Conservation (phyloP, 2,329 filamentous ascomycete genomes). For the Stagonosporopsis chrysanthemi region DNA sequence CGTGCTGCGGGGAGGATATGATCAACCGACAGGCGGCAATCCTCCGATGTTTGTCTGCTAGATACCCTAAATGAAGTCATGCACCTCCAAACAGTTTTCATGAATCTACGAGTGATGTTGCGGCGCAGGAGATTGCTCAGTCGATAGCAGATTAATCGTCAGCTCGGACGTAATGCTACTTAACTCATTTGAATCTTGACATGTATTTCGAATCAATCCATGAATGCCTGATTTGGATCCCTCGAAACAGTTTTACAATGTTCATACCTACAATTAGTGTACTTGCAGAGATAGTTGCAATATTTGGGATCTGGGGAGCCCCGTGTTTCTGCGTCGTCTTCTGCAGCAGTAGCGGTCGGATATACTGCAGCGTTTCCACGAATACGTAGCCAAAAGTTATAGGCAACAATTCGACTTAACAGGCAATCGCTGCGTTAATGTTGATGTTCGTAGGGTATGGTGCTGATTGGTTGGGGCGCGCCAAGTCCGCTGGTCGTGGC, state of each 20-base stretch:
- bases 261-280: background rate
- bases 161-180: too few relatives aligned
- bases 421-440: background rate
- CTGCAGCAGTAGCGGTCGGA: background rate
- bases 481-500: slow-evolving; percentile 5
- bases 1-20: slow-evolving; percentile 41
- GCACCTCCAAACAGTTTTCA: slow-evolving; percentile 31
- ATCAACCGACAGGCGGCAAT: slow-evolving; percentile 30
- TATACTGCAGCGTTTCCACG: background rate
- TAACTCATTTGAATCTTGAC: background rate
- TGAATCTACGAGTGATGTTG: slow-evolving; percentile 1
- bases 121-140: too few relatives aligned
- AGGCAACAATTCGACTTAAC: background rate
- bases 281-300: background rate
- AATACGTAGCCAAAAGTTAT: background rate
- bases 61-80: slow-evolving; percentile 49
- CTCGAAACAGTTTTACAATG: background rate
- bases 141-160: too few relatives aligned
- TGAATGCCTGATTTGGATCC: background rate
- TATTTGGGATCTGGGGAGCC: too few relatives aligned
- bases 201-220: too few relatives aligned
- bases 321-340: too few relatives aligned
- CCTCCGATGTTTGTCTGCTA: slow-evolving; percentile 30
- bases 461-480: slow-evolving; percentile 5
- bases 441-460: slow-evolving; percentile 9